Base-by-base conservation (phyloP, 352 stramenopile genomes). In the Globisporangium camurandrum region DNA sequence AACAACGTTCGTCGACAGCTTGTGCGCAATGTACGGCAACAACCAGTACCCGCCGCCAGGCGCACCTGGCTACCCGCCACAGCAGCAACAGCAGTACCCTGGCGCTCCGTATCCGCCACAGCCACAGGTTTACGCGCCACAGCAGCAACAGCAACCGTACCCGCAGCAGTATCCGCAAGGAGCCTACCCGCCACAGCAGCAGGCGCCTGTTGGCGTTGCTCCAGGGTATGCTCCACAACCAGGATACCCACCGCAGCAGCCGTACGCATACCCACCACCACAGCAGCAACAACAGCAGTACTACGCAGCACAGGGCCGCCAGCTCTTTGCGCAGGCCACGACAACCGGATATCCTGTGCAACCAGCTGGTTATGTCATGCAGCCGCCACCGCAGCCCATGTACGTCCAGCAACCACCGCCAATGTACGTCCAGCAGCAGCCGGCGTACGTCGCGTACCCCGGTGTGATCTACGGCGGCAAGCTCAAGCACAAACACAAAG, bases 321-420 rank as follows among this genome's bases (percentile, higher is more conserved):
- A 76, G 49, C 68, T 88, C 39, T 88, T 86, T 44, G 74, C 74
- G 10, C 74, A 88, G 54, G 77, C 74, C 7, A 85, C 72, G 10
- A 55, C 39, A 5, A 53, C 53, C 8, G 44, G 38, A 19, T 75
- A 78, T 52, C 42, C 51, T 17, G 20, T 30, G 14, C 49, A 57
- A 24, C 38, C 49, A 42, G 47, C n/a, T n/a, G n/a, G n/a, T n/a
- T n/a, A n/a, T n/a, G n/a, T n/a, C n/a, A n/a, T n/a, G n/a, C n/a
- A n/a, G n/a, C n/a, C 68, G 11, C 55, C 64, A n/a, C 31, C 46
- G 47, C 43, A 37, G 11, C 28, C 53, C 31, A 59, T 41, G 26
- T 83, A 84, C 54, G 59, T 65, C 3, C 41, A 60, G 39, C 64
- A 61, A 47, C 58, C 31, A 12, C 41, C 39, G 11, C 38, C 54